Base-by-base conservation (phyloP, 2,329 filamentous ascomycete genomes). In the Gyromitra esculenta region DNA sequence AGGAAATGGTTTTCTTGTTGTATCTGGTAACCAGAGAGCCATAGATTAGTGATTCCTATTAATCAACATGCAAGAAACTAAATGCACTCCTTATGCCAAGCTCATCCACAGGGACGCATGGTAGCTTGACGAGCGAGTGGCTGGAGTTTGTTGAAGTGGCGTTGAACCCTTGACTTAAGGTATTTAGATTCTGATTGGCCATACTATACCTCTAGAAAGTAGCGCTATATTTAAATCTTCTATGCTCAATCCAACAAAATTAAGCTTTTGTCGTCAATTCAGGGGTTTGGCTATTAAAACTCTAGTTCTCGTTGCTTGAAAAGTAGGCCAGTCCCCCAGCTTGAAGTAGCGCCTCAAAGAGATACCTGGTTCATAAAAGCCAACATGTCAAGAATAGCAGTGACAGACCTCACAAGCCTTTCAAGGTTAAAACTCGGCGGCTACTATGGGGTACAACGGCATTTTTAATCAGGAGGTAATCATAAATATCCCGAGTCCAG, bases 161-260 rank as follows among this genome's bases (percentile, higher is more conserved):
- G 21, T 11, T 9, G 25, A 54, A 9, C 50, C 15, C 50, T 31
- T 8, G 7, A 9, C 8, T 11, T 8, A 54, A 54, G 8, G 43
- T 15, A 21, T 13, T 54, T 25, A 18, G 9, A 7, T 25, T 25
- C 21, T 9, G 7, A 54, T 21, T 21, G 18, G 50, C 18, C 9
- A 31, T 21, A 54, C 25, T 54, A 11, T 18, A 25, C 18, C 18
- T 54, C 25, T 21, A 4, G 25, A 31, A 0, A 31, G 25, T 31
- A 54, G 15, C 9, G 18, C 18, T 60, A 43, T 41, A 60, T 39
- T 41, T 41, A 60, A 43, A 21, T 60, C n/a, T 60, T n/a, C n/a
- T 9, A 21, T 37, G 5, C 57, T 41, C 13, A 21, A 60, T 21
- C 37, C 37, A 60, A 60, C 7, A 25, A 31, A 39, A 11, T 41